Conservation (phyloP, 352 stramenopile genomes). For the Pythium vanterpoolii region DNA sequence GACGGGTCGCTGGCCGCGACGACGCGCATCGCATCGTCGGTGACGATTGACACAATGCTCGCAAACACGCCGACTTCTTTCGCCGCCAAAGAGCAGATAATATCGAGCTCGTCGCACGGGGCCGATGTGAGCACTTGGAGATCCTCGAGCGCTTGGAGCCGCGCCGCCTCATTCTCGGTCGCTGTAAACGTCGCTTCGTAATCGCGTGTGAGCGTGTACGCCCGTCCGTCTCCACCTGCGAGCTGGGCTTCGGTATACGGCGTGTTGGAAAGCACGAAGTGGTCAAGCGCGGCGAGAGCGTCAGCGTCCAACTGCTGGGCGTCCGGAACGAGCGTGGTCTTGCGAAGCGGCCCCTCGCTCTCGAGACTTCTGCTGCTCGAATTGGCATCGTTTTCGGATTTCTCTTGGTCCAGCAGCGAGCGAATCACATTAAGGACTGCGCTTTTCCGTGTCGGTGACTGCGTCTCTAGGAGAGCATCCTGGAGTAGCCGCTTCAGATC, state of each 20-base stretch:
- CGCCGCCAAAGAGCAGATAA: slow-evolving; percentile 58
- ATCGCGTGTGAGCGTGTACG: slow-evolving; percentile 22
- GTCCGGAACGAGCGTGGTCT: not conserved
- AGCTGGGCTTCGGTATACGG: slow-evolving; percentile 13
- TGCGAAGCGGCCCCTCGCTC: not conserved
- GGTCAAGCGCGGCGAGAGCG: slow-evolving; percentile 15
- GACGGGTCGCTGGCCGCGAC: slow-evolving; percentile 36
- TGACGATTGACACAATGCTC: slow-evolving; percentile 60
- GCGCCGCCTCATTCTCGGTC: slow-evolving; percentile 37
- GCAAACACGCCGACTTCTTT: slow-evolving; percentile 51
- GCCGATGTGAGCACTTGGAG: slow-evolving; percentile 33
- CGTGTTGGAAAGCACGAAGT: slow-evolving; percentile 4
- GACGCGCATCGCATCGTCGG: slow-evolving; percentile 40
- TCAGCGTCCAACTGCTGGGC: slow-evolving; percentile 2
- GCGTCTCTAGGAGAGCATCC: slow-evolving; percentile 31
- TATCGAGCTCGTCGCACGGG: slow-evolving; percentile 52
- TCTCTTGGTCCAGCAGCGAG: slow-evolving; percentile 45
- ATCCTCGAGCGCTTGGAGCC: slow-evolving; percentile 41
- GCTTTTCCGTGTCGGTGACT: slow-evolving; percentile 28
- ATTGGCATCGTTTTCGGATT: not conserved
- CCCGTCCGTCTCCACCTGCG: slow-evolving; percentile 40
- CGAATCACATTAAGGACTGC: slow-evolving; percentile 49
- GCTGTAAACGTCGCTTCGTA: not conserved
- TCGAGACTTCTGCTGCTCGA: not conserved
- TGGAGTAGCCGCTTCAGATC: slow-evolving; percentile 38